phyloP scores from a whole-genome alignment of 345 rosid species.

The Populus ilicifolia region DNA sequence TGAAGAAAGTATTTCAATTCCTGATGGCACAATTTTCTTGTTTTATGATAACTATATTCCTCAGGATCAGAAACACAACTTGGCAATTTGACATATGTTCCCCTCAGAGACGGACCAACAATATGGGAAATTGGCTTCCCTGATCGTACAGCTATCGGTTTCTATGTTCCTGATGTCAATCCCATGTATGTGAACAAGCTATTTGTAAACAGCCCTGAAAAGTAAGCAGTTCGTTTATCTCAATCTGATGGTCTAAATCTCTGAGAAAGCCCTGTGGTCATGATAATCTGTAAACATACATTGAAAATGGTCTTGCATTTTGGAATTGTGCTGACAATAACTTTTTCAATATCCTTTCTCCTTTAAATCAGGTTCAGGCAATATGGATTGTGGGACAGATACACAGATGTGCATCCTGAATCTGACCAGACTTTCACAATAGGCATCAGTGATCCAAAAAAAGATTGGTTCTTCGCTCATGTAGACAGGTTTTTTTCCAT shows the following conservation, averaged over 20 bases:
- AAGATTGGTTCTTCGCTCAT: constrained; percentile 42
- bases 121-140: constrained; percentile 40
- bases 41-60: neutral
- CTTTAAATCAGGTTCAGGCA: constrained; percentile 35
- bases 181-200: constrained; percentile 34
- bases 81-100: constrained; percentile 27
- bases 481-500: constrained; percentile 24
- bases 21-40: too few relatives aligned
- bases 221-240: constrained; percentile 11
- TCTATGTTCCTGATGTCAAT: constrained; percentile 33
- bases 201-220: constrained; percentile 33
- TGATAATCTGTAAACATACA: too few relatives aligned
- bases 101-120: constrained; percentile 34
- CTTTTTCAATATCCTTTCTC: neutral
- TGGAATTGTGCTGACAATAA: too few relatives aligned
- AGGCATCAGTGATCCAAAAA: constrained; percentile 29
- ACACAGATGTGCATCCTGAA: constrained; percentile 30
- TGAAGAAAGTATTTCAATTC: neutral
- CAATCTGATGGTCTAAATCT: neutral
- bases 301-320: too few relatives aligned
- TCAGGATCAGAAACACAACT: constrained; percentile 28
- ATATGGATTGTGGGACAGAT: constrained; percentile 42
- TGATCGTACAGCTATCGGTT: constrained; percentile 35
- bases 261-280: too few relatives aligned
- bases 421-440: constrained; percentile 32